Evolutionary conservation across 2,329 filamentous ascomycete species (phyloP).

Genomic region (Ophiocordyceps camponoti-rufipedis): DNA sequence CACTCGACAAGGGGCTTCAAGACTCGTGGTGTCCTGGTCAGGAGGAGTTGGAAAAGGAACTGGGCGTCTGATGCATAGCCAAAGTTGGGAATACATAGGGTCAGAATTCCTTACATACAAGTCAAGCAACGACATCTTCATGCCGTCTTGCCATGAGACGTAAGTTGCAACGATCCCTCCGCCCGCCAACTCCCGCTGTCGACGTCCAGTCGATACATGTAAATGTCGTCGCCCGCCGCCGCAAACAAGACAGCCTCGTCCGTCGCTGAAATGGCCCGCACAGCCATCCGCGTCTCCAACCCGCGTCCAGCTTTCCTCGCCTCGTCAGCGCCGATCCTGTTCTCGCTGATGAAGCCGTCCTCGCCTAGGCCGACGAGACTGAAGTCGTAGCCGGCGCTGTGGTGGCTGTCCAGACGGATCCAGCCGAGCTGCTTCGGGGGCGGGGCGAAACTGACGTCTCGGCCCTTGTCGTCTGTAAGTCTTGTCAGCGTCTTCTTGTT

Average conservation of each 20-base stretch:
- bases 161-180: not conserved
- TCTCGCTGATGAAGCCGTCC: slow-evolving; percentile 4
- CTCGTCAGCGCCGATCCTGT: slow-evolving; percentile 2
- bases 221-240: slow-evolving; percentile 4
- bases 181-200: slow-evolving; percentile 2
- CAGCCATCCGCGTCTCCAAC: slow-evolving; percentile 1
- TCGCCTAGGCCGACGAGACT: slow-evolving; percentile 4
- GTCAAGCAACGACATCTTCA: too few relatives aligned
- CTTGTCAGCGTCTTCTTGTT: not conserved
- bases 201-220: slow-evolving; percentile 3
- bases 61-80: too few relatives aligned
- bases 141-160: too few relatives aligned
- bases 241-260: slow-evolving; percentile 6
- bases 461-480: slow-evolving; percentile 2
- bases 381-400: slow-evolving; percentile 3
- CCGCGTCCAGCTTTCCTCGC: slow-evolving; percentile 1
- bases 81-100: too few relatives aligned
- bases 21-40: slow-evolving; percentile 30
- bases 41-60: slow-evolving; percentile 25
- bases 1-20: slow-evolving; percentile 27
- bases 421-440: slow-evolving; percentile 4
- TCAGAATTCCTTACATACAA: too few relatives aligned
- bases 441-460: slow-evolving; percentile 1
- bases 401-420: slow-evolving; percentile 2
- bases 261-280: slow-evolving; percentile 4